phyloP scores from a whole-genome alignment of 1,139 yeast species.

The Hemisphaericaspora lyxosophila region DNA sequence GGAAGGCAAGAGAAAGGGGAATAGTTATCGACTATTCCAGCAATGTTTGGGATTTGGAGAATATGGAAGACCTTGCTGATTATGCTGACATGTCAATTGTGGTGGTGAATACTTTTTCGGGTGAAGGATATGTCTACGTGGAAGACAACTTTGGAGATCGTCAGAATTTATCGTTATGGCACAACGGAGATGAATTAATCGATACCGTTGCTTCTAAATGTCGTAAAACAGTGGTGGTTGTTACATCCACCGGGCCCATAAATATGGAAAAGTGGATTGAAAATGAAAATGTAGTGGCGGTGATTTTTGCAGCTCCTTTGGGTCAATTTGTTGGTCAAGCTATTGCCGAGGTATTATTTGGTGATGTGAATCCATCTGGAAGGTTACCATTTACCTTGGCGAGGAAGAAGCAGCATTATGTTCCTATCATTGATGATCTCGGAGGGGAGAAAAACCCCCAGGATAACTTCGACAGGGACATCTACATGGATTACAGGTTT shows the following conservation, averaged over 20 bases:
- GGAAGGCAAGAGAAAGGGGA: conserved; percentile 42
- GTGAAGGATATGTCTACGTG: conserved; percentile 59
- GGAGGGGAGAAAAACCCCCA: conserved; percentile 43
- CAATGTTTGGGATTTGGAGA: conserved; percentile 46
- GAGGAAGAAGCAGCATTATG: conserved; percentile 53
- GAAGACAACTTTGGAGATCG: conserved; percentile 65
- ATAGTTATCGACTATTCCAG: conserved; percentile 45
- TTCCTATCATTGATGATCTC: conserved; percentile 44
- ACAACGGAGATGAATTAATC: conserved; percentile 58
- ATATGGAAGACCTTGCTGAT: conserved; percentile 45
- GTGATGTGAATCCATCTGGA: conserved; percentile 62
- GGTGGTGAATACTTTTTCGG: conserved; percentile 53
- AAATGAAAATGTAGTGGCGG: conserved; percentile 57
- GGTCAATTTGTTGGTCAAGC: conserved; percentile 55
- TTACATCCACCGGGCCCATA: conserved; percentile 60
- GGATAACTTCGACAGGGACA: conserved; percentile 50
- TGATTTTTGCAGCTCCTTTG: conserved; percentile 54
- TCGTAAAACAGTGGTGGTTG: conserved; percentile 55
- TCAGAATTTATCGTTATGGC: conserved; percentile 56
- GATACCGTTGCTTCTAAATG: conserved; percentile 47
- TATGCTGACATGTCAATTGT: conserved; percentile 54
- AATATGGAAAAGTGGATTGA: conserved; percentile 61
- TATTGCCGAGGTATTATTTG: conserved; percentile 48
- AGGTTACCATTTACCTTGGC: conserved; percentile 65
- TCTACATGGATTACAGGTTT: conserved; percentile 54